A percentile compares a stretch with the other conserved stretches of the same genome.
Conservation (phyloP, 176 grass and related monocot species). For the Oryza meridionalis region DNA sequence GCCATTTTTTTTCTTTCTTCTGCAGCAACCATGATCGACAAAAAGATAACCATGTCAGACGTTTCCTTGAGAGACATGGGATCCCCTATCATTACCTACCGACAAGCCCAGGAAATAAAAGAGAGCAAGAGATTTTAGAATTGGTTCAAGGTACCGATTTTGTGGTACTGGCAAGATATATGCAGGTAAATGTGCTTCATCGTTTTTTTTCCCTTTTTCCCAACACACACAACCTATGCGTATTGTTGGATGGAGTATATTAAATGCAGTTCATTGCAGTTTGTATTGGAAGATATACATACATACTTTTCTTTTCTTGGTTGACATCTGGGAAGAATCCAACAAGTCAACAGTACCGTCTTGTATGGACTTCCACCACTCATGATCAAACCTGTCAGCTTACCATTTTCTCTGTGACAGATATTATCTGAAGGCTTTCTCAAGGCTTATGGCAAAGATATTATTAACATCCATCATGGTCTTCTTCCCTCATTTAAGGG, state of each 20-base stretch:
- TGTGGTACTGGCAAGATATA: slow-evolving; percentile 93
- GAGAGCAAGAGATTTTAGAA: slow-evolving; percentile 76
- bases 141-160: slow-evolving; percentile 84
- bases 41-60: slow-evolving; percentile 70
- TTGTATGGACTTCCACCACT: background rate
- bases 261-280: too few species aligned
- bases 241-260: too few species aligned
- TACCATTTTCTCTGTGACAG: slow-evolving; percentile 41
- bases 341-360: background rate
- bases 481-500: slow-evolving; percentile 98
- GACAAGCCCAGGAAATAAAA: slow-evolving; percentile 64
- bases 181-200: slow-evolving; percentile 66
- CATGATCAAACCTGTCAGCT: background rate
- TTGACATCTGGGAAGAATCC: background rate
- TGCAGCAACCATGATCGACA: slow-evolving; percentile 80
- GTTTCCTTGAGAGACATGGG: slow-evolving; percentile 79
- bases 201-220: background rate
- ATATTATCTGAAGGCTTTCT: slow-evolving; percentile 77
- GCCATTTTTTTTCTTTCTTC: background rate
- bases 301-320: background rate
- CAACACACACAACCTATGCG: background rate
- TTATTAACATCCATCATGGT: slow-evolving; percentile 98
- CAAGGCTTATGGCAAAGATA: slow-evolving; percentile 84
- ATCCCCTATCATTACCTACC: slow-evolving; percentile 92
- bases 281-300: background rate